Evolutionary conservation across 768 basidiomycete genomes (phyloP), one percentile per base, ranked within the genome.

Genomic region (Pilatotrama ljubarskyi): DNA sequence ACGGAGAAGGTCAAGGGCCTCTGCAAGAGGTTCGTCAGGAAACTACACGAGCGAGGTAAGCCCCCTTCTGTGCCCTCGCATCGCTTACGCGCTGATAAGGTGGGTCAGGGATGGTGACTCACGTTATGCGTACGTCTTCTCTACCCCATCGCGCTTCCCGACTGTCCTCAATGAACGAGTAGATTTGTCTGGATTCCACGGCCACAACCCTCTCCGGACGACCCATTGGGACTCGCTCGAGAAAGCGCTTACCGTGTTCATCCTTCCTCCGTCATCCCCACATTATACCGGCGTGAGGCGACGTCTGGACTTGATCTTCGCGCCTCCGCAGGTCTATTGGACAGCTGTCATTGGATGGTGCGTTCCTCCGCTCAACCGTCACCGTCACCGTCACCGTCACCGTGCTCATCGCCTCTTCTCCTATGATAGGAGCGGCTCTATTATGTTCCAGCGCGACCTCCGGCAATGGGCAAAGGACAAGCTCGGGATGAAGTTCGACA

Each of bases 321-420:
- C 89, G 3, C 78, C 83, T 1, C 86, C 86, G 8, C 83, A 86
- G 60, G 78, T 87, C 0, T 96, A 95, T 67, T 94, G 92, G 86
- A 89, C 90, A 1, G 92, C 93, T 0, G 84, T 97, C 1, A 80
- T 93, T 25, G 95, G 95, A 52, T 98, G 95, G 95, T 89, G 51
- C 15, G 43, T 17, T n/a, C 3, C n/a, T n/a, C 14, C 25, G 24
- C 42, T 50, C 38, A 38, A 18, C 17, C 17, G 26, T 13, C 41
- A 3, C 20, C 43, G 22, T 15, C 20, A 2, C 3, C 11, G 15
- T 25, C 13, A 18, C 8, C n/a, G 15, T 7, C 2, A 17, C 26
- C 18, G 24, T 35, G 55, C 20, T 59, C 25, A 15, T 48, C 14
- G 17, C 14, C 9, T 15, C 22, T 18, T 13, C 36, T n/a, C 35